Base-by-base conservation (phyloP, 805 yeast genomes). In the Saccharomycopsis vini region DNA sequence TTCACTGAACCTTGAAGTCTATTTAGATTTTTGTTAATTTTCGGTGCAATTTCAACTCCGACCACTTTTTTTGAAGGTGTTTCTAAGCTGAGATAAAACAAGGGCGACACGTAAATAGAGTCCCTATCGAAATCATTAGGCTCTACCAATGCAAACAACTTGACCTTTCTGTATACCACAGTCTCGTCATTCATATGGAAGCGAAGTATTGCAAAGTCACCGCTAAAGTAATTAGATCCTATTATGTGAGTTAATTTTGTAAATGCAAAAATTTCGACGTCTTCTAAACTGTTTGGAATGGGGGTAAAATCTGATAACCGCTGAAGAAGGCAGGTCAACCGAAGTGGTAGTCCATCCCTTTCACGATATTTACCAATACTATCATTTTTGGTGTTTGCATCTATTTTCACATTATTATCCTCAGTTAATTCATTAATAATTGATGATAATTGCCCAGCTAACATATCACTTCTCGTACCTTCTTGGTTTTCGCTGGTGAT, bases 181-280 rank as follows among this genome's bases (percentile, higher is more conserved):
- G 30, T 20, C 16, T 45, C 43, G 18, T 38, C 44, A 10, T 22
- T n/a, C 7, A 16, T 4, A 32, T n/a, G n/a, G n/a, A 22, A 21
- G 15, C 5, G 7, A 22, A 22, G 10, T 63, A n/a, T 59, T 3
- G 77, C 78, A 39, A 72, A 59, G 54, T 83, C 92, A 3, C 95
- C 95, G 45, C 81, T 76, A 49, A 81, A 75, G 20, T 75, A 66
- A 0, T 86, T 83, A 22, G 82, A 62, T 19, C 66, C 68, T 18
- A 75, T 67, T 22, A 86, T 62, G 36, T 72, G 79, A 9, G 61
- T 57, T 1, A 77, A 63, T 35, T 70, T 67, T 10, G 79, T 59
- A 45, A 66, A 72, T 0, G 62, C 77, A 23, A 64, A 55, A n/a
- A 67, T 50, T 43, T 69, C 72, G 15, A 62, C 61, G 49, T 77